These are phyloP conservation scores for Austroboletus niveus DNA, from an alignment of 1,284 basidiomycete genomes.

Conservation along the genomic window DNA sequence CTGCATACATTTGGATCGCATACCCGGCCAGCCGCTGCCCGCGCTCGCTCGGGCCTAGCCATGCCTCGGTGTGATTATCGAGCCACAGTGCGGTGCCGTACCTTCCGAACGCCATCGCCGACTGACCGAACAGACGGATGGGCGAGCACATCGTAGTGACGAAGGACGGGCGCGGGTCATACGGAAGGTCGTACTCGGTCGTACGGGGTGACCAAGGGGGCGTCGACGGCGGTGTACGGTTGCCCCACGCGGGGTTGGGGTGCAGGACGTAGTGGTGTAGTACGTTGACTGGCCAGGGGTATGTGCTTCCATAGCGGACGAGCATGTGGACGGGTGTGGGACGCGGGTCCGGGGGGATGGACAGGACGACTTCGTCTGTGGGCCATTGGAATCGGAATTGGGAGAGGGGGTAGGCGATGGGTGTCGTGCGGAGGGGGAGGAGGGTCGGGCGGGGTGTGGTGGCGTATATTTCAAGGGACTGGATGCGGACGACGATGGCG, in stretches of 20 bases:
- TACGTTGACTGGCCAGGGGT: conserved; percentile 67
- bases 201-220: conserved; percentile 9
- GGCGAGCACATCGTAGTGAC: conserved; percentile 53
- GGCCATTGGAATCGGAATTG: conserved; percentile 52
- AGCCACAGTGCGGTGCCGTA: conserved; percentile 64
- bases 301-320: conserved; percentile 57
- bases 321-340: conserved; percentile 45
- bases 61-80: conserved; percentile 56
- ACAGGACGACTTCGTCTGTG: conserved; percentile 49
- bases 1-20: conserved; percentile 21
- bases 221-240: background rate
- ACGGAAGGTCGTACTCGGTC: conserved; percentile 43
- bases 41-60: conserved; percentile 42
- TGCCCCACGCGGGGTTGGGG: conserved; percentile 33
- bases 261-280: conserved; percentile 58
- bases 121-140: conserved; percentile 54
- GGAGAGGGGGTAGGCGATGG: conserved; percentile 41
- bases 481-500: conserved; percentile 40
- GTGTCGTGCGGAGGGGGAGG: conserved; percentile 10
- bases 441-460: conserved; percentile 22
- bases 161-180: conserved; percentile 39
- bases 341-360: conserved; percentile 13
- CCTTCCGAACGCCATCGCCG: conserved; percentile 52
- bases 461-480: conserved; percentile 41
- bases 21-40: conserved; percentile 58